phyloP scores from a whole-genome alignment of 139 green algal genomes.

The Dunaliella primolecta region DNA sequence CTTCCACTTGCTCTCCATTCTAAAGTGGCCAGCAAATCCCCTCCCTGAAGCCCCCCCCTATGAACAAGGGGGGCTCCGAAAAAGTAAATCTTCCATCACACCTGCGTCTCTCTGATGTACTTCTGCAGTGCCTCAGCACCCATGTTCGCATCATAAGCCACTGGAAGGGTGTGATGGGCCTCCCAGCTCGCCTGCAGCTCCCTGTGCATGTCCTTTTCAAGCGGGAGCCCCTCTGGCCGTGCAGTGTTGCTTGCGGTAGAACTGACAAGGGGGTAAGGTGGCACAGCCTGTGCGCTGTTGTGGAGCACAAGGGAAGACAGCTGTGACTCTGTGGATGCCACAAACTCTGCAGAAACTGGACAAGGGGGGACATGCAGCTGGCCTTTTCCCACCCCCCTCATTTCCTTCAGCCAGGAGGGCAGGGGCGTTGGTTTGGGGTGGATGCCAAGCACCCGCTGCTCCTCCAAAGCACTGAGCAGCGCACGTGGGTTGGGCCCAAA shows the following conservation, averaged over 20 bases:
- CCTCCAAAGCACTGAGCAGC: neutral
- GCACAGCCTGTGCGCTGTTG: too few species aligned
- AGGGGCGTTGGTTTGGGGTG: neutral
- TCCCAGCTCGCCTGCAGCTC: constrained; percentile 45
- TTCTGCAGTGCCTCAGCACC: neutral
- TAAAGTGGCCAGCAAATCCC: too few species aligned
- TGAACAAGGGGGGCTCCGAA: too few species aligned
- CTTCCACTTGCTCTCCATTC: too few species aligned
- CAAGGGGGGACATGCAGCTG: neutral
- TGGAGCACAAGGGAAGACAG: neutral
- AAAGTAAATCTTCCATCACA: too few species aligned
- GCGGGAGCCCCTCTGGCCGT: too few species aligned
- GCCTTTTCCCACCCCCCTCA: neutral
- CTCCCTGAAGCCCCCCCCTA: too few species aligned
- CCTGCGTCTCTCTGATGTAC: too few species aligned
- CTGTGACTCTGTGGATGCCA: neutral
- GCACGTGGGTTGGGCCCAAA: neutral
- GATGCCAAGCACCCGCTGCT: neutral
- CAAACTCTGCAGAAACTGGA: neutral
- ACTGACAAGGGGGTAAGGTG: neutral
- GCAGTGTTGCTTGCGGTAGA: too few species aligned
- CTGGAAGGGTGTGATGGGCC: constrained; percentile 19
- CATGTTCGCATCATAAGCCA: neutral
- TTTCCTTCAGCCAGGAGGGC: neutral
- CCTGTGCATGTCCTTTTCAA: too few species aligned